Conservation (phyloP, 441 rosid genomes). For the Kokia cookei region DNA sequence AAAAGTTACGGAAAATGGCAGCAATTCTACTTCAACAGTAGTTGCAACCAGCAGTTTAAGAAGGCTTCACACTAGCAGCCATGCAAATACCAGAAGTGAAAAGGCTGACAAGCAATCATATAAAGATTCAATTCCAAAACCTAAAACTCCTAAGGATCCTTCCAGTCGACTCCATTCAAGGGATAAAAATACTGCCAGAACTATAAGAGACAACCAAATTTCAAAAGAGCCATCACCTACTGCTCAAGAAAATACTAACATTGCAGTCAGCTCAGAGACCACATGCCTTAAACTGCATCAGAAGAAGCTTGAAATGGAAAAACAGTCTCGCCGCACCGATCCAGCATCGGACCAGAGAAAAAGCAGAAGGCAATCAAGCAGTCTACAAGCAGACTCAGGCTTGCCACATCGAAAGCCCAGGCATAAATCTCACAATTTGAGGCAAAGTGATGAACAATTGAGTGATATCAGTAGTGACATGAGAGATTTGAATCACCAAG, state of each 20-base stretch:
- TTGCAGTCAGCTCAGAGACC: constrained; percentile 35
- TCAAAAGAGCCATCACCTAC: constrained; percentile 26
- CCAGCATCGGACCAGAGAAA: constrained; percentile 43
- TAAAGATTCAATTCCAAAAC: constrained; percentile 43
- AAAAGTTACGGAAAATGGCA: constrained; percentile 27
- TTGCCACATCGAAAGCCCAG: constrained; percentile 37
- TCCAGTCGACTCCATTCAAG: constrained; percentile 20
- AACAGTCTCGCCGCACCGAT: constrained; percentile 31
- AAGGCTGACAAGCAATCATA: constrained; percentile 3
- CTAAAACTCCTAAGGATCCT: constrained; percentile 27
- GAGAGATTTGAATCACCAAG: constrained; percentile 42
- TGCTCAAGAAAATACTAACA: constrained; percentile 25
- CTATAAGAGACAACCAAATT: constrained; percentile 22
- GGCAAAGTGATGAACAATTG: constrained; percentile 38
- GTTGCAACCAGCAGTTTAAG: constrained; percentile 5
- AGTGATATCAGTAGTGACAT: constrained; percentile 39
- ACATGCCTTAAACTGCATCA: constrained; percentile 44
- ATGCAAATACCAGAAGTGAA: constrained; percentile 30
- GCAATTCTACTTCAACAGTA: constrained; percentile 20
- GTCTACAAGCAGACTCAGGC: constrained; percentile 42
- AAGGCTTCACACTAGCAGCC: constrained; percentile 24
- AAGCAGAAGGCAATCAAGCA: constrained; percentile 36
- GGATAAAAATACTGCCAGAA: constrained; percentile 28
- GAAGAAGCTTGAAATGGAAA: constrained; percentile 47
- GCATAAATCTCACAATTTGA: constrained; percentile 29